phyloP scores from a whole-genome alignment of 2,329 filamentous ascomycete genomes.

The Talaromyces marneffei region DNA sequence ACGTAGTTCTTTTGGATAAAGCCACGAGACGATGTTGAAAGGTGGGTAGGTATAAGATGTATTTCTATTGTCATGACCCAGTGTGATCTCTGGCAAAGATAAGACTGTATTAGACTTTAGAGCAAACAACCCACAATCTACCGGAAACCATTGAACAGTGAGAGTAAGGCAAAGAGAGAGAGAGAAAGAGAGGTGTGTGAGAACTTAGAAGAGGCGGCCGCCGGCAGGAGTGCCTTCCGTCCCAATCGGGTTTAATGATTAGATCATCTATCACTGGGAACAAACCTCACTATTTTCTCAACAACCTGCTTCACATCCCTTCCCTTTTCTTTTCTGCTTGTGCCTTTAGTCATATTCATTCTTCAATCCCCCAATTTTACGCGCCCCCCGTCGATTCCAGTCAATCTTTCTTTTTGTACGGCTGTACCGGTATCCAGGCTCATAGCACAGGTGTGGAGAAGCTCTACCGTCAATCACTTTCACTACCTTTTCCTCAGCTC shows the following conservation, averaged over 20 bases:
- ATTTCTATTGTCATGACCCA: too few relatives aligned
- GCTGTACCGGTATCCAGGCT: background rate
- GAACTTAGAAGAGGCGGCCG: background rate
- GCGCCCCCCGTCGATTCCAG: too few relatives aligned
- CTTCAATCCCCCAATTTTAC: background rate
- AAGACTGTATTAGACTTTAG: too few relatives aligned
- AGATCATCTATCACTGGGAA: background rate
- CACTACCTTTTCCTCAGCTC: background rate
- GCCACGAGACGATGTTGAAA: too few relatives aligned
- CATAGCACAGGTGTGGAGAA: background rate
- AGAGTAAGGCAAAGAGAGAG: too few relatives aligned
- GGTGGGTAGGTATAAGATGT: too few relatives aligned
- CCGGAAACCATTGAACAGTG: background rate
- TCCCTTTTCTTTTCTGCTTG: background rate
- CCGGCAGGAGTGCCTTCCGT: background rate
- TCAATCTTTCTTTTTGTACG: background rate
- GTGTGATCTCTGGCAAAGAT: too few relatives aligned
- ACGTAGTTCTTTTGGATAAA: background rate
- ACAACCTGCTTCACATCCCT: background rate
- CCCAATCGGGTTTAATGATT: constrained; percentile 11
- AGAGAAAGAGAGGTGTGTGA: background rate
- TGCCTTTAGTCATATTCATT: too few relatives aligned
- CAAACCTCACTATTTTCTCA: background rate
- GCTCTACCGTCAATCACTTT: background rate
- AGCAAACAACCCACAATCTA: too few relatives aligned